Conservation (phyloP, 116 monocot genomes). For the Iris pallida region DNA sequence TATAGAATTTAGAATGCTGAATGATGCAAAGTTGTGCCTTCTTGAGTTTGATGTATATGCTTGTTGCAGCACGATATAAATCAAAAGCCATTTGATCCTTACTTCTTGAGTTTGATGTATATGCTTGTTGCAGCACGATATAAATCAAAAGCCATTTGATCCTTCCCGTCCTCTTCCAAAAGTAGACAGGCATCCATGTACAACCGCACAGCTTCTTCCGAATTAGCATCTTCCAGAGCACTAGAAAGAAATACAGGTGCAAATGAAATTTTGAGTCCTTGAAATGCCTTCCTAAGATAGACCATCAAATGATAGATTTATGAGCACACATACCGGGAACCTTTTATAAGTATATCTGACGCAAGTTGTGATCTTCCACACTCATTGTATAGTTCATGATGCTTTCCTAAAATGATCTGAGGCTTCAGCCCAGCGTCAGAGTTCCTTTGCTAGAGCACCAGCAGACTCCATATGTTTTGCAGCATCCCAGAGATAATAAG, state of each 20-base stretch:
- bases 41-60: constrained; percentile 78
- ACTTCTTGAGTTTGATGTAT: constrained; percentile 89
- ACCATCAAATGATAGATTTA: background rate
- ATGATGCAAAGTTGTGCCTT: constrained; percentile 18
- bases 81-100: constrained; percentile 98
- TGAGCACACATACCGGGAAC: constrained; percentile 56
- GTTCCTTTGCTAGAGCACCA: constrained; percentile 86
- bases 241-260: constrained; percentile 27
- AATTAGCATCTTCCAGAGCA: constrained; percentile 69
- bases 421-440: constrained; percentile 86
- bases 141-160: constrained; percentile 97
- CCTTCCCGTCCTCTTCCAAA: constrained; percentile 95
- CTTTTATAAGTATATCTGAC: constrained; percentile 92
- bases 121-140: constrained; percentile 71
- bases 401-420: constrained; percentile 74
- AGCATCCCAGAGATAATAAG: constrained; percentile 92
- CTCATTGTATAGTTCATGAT: constrained; percentile 85
- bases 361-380: constrained; percentile 97
- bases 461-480: constrained; percentile 99
- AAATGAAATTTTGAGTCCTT: background rate
- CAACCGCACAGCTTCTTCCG: constrained; percentile 80
- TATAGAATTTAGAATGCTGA: no score
- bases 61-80: constrained; percentile 70
- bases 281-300: background rate
- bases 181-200: constrained; percentile 74